Evolutionary conservation across 2,329 filamentous ascomycete genomes (phyloP), one percentile per base, ranked within the genome.

Genomic region (Pseudovirgaria hyperparasitica): DNA sequence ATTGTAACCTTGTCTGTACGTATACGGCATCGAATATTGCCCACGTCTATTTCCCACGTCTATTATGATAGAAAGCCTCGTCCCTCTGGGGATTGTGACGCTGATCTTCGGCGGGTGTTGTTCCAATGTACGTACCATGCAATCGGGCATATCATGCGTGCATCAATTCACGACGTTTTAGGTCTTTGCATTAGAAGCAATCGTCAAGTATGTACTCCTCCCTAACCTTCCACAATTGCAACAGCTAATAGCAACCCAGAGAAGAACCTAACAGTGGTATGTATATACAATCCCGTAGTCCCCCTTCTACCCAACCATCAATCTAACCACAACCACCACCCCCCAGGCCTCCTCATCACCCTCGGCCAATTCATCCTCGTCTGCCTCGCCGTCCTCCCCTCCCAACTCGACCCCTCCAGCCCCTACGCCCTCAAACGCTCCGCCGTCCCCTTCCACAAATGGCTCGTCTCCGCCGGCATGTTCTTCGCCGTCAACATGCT

Each of bases 41-140:
- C 16, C 23, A 11, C 5, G 4, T 12, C 16, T 6, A n/a, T 4
- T 6, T 11, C 23, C 16, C 5, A 25, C 10, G 17, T n/a, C 19
- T 9, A 22, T 16, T 15, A 16, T 19, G 6, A 54, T 54, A 48
- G 48, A 48, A 27, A 45, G 46, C 12, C 29, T 53, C 26, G 49
- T 48, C 9, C 41, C 52, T 12, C 42, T 58, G 19, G 52, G 54
- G 31, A 92, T 92, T 68, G 66, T 87, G 31, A 67, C 67, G 27
- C 68, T 96, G 39, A 96, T 98, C 33, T 94, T 98, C 54, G 90
- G 90, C 27, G 90, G 90, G 16, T 93, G 85, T 50, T 93, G 86
- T 58, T 84, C 82, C 19, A 93, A 93, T 66, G 86, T 86, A 62
- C 56, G 73, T 57, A 28, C 21, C 21, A 26, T 26, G 13, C 19